These are phyloP conservation scores for Paraconiothyrium brasiliense DNA, from an alignment of 2,329 filamentous ascomycete genomes.

Conservation along the genomic window DNA sequence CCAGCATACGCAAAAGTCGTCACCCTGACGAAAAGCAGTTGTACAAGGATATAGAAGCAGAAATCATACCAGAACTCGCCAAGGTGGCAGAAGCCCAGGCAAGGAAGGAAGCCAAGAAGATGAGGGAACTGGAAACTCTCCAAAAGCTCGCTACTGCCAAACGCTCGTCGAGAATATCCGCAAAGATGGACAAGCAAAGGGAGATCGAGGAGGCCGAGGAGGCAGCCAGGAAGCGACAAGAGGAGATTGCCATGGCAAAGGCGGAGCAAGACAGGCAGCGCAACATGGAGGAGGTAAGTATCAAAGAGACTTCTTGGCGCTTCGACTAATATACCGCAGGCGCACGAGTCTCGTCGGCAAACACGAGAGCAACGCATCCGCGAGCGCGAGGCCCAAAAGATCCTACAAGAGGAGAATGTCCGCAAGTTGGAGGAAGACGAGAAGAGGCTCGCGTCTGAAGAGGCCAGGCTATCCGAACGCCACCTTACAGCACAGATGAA, in stretches of 20 bases:
- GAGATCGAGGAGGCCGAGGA: slow-evolving; percentile 76
- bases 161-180: slow-evolving; percentile 87
- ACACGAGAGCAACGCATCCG: slow-evolving; percentile 86
- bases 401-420: slow-evolving; percentile 85
- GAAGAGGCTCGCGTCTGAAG: slow-evolving; percentile 60
- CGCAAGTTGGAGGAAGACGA: slow-evolving; percentile 80
- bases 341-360: slow-evolving; percentile 80
- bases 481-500: slow-evolving; percentile 85
- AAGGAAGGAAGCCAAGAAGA: slow-evolving; percentile 76
- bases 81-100: slow-evolving; percentile 74
- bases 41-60: slow-evolving; percentile 74
- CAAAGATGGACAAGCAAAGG: slow-evolving; percentile 80
- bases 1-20: slow-evolving; percentile 75
- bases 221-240: slow-evolving; percentile 71
- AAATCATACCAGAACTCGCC: slow-evolving; percentile 85
- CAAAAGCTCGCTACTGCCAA: slow-evolving; percentile 94
- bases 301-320: neutral
- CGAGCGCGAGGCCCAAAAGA: slow-evolving; percentile 84
- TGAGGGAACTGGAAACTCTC: slow-evolving; percentile 81
- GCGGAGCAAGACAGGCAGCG: slow-evolving; percentile 67
- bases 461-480: slow-evolving; percentile 74
- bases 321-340: slow-evolving; percentile 55
- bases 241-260: slow-evolving; percentile 70
- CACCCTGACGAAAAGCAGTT: slow-evolving; percentile 87
- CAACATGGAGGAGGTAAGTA: slow-evolving; percentile 70